These are phyloP conservation scores for Aspergillus tamarii DNA, from an alignment of 2,329 filamentous ascomycete species.

Conservation along the genomic window DNA sequence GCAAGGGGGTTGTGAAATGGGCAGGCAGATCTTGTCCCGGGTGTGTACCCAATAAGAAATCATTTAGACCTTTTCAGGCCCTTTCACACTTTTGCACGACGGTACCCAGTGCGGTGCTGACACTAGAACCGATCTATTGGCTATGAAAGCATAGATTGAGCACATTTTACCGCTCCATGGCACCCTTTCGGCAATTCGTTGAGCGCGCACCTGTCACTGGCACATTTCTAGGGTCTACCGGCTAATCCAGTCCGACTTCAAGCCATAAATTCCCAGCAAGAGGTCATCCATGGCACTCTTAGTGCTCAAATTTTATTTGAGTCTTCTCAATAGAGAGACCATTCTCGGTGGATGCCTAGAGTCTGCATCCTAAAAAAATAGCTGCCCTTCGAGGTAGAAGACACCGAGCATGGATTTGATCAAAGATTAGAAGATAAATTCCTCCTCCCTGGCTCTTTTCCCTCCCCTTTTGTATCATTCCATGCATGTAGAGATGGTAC, in stretches of 20 bases:
- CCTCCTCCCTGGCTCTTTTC: not conserved
- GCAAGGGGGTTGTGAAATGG: constrained; percentile 12
- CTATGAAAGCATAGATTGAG: not conserved
- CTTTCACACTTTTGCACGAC: constrained; percentile 10
- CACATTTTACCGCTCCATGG: not conserved
- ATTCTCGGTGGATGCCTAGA: not conserved
- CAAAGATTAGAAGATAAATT: not conserved
- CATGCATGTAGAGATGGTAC: not conserved
- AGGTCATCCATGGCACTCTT: not conserved
- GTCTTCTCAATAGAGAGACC: no score
- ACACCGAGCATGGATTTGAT: not conserved
- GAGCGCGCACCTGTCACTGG: constrained; percentile 6
- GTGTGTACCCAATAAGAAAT: constrained; percentile 16
- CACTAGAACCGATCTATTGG: constrained; percentile 14
- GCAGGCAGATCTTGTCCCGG: constrained; percentile 11
- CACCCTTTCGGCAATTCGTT: not conserved
- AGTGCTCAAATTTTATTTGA: not conserved
- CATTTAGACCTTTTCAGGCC: constrained; percentile 9
- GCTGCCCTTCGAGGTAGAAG: not conserved
- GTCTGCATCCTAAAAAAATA: not conserved
- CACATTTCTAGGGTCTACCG: not conserved
- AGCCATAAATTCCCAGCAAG: not conserved
- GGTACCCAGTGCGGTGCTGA: constrained; percentile 14
- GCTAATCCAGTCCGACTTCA: not conserved
- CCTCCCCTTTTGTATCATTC: not conserved